Base-by-base conservation (phyloP, 2,329 filamentous ascomycete species). In the Claviceps arundinis region DNA sequence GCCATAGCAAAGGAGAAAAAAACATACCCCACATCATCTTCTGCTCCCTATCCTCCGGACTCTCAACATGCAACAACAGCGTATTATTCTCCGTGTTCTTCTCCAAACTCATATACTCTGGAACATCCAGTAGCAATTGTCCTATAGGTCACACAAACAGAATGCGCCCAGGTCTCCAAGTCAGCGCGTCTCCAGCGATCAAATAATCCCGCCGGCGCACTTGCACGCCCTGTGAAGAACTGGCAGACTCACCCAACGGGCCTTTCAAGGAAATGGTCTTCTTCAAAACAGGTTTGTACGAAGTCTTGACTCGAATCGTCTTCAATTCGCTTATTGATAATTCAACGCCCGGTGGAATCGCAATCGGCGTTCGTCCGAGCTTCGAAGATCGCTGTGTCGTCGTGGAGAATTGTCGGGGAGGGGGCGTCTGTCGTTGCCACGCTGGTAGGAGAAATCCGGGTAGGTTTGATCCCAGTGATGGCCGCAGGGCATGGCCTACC, bases 11-110 rank as follows among this genome's bases (percentile, higher is more conserved):
- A 4, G 13, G 13, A 48, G 11, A 38, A 38, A 14, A 38, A 26
- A 37, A 67, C 69, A 51, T 60, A 95, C 91, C 93, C 93, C 93
- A 97, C 90, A 97, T 97, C 68, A 87, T 87, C 65, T 84, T 84
- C 70, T 97, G 91, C 56, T 87, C 75, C 70, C 83, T 84, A 50
- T 81, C 68, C 17, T 80, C 71, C 17, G 74, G 68, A 68, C 97
- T 79, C 62, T 83, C 68, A 11, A 98, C 81, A 52, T 74, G 80
- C 58, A 98, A 71, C 37, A 75, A 75, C 11, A 84, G 80, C 62
- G 83, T 85, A 58, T 77, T 74, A 30, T 75, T 70, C 49, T 75
- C 75, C 19, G 72, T 66, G 63, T 95, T 85, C 58, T 85, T 79
- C 52, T 81, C 72, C 56, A 97, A 74, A 38, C 73, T 79, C 52